Evolutionary conservation across 2,329 filamentous ascomycete species (phyloP).

Genomic region (Aspergillus sergii): DNA sequence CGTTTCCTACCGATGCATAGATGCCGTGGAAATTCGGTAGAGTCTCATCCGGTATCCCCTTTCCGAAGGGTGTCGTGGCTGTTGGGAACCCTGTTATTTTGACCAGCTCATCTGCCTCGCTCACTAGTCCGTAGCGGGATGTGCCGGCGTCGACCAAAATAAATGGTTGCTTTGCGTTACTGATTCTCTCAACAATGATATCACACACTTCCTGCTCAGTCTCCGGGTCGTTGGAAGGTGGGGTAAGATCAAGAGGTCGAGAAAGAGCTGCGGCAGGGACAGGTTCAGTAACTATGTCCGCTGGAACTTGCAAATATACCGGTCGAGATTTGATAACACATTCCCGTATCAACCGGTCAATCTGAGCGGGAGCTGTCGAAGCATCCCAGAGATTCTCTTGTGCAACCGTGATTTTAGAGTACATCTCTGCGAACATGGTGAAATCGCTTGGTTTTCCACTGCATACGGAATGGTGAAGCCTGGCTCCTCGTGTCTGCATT

Average conservation of each 20-base stretch:
- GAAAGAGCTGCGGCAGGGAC: constrained; percentile 17
- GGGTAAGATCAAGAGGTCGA: constrained; percentile 12
- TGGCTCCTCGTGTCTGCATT: constrained; percentile 46
- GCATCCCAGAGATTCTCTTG: constrained; percentile 28
- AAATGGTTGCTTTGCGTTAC: constrained; percentile 49
- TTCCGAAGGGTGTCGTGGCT: constrained; percentile 52
- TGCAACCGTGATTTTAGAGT: constrained; percentile 15
- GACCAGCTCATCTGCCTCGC: constrained; percentile 48
- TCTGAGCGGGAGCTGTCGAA: neutral
- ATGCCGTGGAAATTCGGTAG: constrained; percentile 53
- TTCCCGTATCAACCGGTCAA: neutral
- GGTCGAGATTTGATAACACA: constrained; percentile 40
- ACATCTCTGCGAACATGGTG: constrained; percentile 15
- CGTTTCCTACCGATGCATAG: constrained; percentile 48
- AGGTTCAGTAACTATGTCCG: constrained; percentile 50
- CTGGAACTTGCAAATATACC: constrained; percentile 58
- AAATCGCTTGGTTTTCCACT: constrained; percentile 15
- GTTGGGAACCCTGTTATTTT: constrained; percentile 50
- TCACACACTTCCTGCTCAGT: constrained; percentile 7
- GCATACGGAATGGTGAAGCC: constrained; percentile 67
- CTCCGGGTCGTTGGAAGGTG: constrained; percentile 24
- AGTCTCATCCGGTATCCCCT: constrained; percentile 54
- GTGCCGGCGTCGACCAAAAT: constrained; percentile 57
- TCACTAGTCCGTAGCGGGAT: constrained; percentile 42
- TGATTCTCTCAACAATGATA: constrained; percentile 45